Conservation (phyloP, 164 flowering plant species). For the Stephania yunnanensis region DNA sequence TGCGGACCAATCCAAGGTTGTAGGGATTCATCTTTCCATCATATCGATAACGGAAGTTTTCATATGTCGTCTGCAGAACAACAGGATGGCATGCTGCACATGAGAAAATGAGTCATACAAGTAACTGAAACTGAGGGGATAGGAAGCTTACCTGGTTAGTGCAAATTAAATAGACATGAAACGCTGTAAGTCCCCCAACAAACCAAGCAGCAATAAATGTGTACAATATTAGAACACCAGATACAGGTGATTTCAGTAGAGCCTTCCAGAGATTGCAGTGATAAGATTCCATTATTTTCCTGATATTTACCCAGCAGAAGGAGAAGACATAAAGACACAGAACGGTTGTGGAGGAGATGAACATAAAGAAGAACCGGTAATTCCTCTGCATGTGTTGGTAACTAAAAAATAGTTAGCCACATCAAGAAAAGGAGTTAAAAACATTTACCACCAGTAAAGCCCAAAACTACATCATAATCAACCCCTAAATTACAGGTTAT, state of each 20-base stretch:
- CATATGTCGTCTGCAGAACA: conserved; percentile 74
- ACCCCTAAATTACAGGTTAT: no score
- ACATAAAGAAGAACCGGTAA: conserved; percentile 73
- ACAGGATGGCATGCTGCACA: background rate
- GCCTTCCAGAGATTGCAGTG: conserved; percentile 45
- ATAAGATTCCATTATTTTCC: conserved; percentile 31
- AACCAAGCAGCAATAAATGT: conserved; percentile 65
- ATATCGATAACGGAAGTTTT: conserved; percentile 65
- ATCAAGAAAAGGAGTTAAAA: background rate
- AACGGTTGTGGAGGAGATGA: conserved; percentile 57
- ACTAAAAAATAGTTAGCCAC: background rate
- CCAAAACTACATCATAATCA: background rate
- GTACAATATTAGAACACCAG: conserved; percentile 57
- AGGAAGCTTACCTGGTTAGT: conserved; percentile 54
- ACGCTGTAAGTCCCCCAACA: conserved; percentile 75
- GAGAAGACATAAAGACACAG: conserved; percentile 64
- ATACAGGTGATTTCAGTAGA: conserved; percentile 39
- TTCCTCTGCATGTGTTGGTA: conserved; percentile 45
- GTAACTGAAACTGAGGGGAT: background rate
- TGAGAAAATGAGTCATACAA: background rate
- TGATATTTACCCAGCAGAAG: conserved; percentile 58
- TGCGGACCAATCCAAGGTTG: conserved; percentile 40
- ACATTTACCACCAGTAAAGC: background rate
- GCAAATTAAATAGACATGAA: conserved; percentile 56
- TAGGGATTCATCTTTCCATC: conserved; percentile 62